Conservation (phyloP, 1,139 yeast species). For the Magnusiomyces ingens region DNA sequence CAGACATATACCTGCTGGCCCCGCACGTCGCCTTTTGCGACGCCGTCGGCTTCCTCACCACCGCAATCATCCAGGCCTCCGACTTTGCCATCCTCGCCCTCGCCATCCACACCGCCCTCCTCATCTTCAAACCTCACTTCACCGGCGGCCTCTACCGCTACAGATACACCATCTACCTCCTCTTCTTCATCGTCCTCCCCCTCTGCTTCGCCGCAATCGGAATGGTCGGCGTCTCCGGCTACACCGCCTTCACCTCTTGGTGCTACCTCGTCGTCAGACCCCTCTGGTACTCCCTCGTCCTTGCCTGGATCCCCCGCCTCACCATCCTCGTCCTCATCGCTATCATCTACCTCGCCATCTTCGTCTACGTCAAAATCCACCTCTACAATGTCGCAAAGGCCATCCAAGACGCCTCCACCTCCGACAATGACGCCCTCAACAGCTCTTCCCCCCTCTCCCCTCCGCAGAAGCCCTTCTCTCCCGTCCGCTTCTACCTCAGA, state of each 20-base stretch:
- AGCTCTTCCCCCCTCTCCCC: not conserved
- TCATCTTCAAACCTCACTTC: constrained; percentile 41
- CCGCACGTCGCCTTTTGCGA: constrained; percentile 42
- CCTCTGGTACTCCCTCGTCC: constrained; percentile 60
- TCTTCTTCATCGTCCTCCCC: constrained; percentile 53
- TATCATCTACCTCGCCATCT: constrained; percentile 59
- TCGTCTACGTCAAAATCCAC: constrained; percentile 47
- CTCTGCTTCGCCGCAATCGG: constrained; percentile 64
- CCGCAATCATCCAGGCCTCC: constrained; percentile 40
- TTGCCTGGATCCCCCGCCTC: constrained; percentile 79
- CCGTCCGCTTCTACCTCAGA: not conserved
- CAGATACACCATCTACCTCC: constrained; percentile 46
- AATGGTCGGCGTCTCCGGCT: constrained; percentile 39
- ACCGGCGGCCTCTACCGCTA: constrained; percentile 49
- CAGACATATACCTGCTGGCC: constrained; percentile 38
- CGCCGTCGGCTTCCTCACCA: constrained; percentile 71
- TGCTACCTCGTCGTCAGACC: constrained; percentile 70
- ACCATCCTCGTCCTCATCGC: constrained; percentile 54
- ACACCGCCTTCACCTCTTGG: constrained; percentile 49
- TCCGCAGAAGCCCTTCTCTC: not conserved
- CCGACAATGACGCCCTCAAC: not conserved
- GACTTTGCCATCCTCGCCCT: constrained; percentile 73
- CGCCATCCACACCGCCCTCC: constrained; percentile 69
- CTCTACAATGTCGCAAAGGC: constrained; percentile 12
- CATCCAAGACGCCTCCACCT: not conserved